Conservation (phyloP, 805 yeast genomes). For the Wickerhamiella azymoides region DNA sequence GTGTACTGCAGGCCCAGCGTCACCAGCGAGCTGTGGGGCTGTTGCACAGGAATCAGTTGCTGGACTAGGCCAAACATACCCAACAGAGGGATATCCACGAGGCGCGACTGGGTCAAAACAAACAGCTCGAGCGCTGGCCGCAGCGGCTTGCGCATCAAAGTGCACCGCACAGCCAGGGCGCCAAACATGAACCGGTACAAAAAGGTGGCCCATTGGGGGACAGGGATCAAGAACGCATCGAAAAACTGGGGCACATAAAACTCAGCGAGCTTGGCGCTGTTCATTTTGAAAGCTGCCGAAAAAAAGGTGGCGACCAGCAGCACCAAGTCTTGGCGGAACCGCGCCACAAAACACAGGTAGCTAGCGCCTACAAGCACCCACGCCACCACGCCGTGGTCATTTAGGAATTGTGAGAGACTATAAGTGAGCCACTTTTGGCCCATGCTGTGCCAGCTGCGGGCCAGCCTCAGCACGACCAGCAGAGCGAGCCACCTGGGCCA, state of each 20-base stretch:
- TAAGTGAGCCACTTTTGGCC: constrained; percentile 65
- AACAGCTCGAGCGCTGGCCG: constrained; percentile 16
- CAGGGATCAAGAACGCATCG: constrained; percentile 1
- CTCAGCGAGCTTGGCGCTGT: constrained; percentile 41
- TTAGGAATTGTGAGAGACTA: constrained; percentile 36
- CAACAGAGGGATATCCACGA: constrained; percentile 43
- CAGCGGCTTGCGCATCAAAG: background rate
- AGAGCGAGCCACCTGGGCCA: constrained; percentile 16
- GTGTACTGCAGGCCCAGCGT: constrained; percentile 52
- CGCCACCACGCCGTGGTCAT: constrained; percentile 17
- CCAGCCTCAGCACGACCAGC: constrained; percentile 30
- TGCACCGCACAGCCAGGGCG: background rate
- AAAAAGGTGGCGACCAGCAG: constrained; percentile 35
- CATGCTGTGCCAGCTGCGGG: constrained; percentile 76
- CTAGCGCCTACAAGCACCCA: constrained; percentile 1
- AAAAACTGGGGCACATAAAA: constrained; percentile 35
- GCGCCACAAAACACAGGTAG: background rate
- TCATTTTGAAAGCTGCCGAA: constrained; percentile 40
- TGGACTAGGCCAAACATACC: constrained; percentile 20
- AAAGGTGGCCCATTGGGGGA: background rate
- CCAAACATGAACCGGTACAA: constrained; percentile 1
- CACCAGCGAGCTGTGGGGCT: constrained; percentile 16
- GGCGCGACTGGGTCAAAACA: constrained; percentile 41
- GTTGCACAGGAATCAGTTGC: background rate
- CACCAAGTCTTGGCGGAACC: background rate